Conservation (phyloP, 176 grass and related monocot genomes). For the Carex littledalei region DNA sequence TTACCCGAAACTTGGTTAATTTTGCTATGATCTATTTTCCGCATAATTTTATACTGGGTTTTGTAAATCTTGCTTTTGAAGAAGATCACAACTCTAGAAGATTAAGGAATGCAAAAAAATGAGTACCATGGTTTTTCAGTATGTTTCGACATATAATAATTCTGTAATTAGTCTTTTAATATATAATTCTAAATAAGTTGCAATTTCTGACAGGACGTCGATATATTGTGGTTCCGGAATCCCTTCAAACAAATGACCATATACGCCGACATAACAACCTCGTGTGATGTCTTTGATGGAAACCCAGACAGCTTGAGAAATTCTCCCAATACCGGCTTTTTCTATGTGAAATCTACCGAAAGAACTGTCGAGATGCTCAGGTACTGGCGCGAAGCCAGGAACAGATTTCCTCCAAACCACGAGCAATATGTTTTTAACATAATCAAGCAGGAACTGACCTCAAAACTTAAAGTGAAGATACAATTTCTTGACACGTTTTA, state of each 20-base stretch:
- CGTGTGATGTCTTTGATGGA: conserved; percentile 37
- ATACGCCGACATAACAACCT: conserved; percentile 39
- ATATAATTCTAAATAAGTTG: background rate
- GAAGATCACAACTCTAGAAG: background rate
- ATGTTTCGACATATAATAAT: background rate
- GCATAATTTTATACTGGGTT: background rate
- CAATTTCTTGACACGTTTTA: conserved; percentile 35
- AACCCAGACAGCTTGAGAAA: conserved; percentile 19
- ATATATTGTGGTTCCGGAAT: conserved; percentile 51
- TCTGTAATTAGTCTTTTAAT: background rate
- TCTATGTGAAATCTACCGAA: conserved; percentile 33
- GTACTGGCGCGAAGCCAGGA: conserved; percentile 31
- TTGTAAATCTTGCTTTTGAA: background rate
- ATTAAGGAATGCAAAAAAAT: background rate
- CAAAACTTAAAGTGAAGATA: conserved; percentile 16
- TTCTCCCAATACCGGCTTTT: conserved; percentile 43
- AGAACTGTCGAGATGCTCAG: conserved; percentile 31
- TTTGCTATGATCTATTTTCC: background rate
- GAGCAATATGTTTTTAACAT: conserved; percentile 42
- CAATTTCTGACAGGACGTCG: conserved; percentile 31
- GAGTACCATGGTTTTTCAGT: background rate
- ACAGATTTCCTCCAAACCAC: conserved; percentile 29
- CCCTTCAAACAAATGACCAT: conserved; percentile 37
- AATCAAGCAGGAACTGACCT: conserved; percentile 45
- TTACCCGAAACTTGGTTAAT: background rate